Evolutionary conservation across 2,329 filamentous ascomycete species (phyloP).

Genomic region (Fusarium sacchari): DNA sequence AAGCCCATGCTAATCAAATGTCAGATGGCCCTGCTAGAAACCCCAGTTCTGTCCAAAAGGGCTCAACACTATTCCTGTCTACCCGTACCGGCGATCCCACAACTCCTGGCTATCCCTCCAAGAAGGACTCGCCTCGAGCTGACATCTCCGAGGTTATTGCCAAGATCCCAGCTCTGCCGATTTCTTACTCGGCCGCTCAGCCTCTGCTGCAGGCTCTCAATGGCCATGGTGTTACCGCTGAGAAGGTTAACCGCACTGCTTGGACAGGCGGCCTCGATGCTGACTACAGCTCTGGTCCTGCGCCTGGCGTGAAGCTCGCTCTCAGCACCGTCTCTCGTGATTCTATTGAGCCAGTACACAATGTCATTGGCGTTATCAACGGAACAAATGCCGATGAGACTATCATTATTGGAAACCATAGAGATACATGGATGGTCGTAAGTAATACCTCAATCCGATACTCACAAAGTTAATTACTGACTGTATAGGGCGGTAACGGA

Average conservation of each 20-base stretch:
- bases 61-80: constrained; percentile 78
- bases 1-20: background rate
- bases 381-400: constrained; percentile 80
- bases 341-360: constrained; percentile 75
- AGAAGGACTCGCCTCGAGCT: constrained; percentile 73
- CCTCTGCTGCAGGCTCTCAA: constrained; percentile 83
- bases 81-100: constrained; percentile 74
- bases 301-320: constrained; percentile 69
- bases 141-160: constrained; percentile 72
- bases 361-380: constrained; percentile 84
- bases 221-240: constrained; percentile 75
- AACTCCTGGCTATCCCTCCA: constrained; percentile 83
- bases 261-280: constrained; percentile 66
- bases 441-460: background rate
- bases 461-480: background rate
- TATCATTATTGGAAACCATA: constrained; percentile 78
- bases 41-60: constrained; percentile 80
- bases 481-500: constrained; percentile 72
- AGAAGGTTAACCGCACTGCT: constrained; percentile 68
- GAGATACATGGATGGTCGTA: constrained; percentile 61
- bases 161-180: constrained; percentile 81
- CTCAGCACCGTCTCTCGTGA: constrained; percentile 76
- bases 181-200: constrained; percentile 80
- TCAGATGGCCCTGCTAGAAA: constrained; percentile 75
- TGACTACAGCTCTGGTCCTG: constrained; percentile 56